These are phyloP conservation scores for Letharia columbiana DNA, from an alignment of 495 filamentous ascomycete genomes.

Conservation along the genomic window DNA sequence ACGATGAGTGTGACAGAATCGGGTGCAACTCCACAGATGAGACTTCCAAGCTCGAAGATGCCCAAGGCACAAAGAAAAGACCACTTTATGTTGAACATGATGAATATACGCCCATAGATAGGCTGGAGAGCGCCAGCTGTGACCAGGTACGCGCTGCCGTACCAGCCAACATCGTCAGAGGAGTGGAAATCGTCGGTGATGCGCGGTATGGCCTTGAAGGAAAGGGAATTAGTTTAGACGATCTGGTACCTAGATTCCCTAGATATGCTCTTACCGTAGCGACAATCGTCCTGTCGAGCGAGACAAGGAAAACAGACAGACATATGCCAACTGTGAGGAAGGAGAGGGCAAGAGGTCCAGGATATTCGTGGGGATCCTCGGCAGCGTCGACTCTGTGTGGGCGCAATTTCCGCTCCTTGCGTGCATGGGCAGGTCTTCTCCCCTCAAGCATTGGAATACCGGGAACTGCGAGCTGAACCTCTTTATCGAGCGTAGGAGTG, in stretches of 20 bases:
- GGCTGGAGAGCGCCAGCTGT: constrained; percentile 38
- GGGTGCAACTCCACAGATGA: constrained; percentile 33
- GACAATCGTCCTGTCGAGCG: constrained; percentile 38
- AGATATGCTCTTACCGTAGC: constrained; percentile 17
- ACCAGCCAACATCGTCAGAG: constrained; percentile 43
- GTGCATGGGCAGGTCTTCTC: constrained; percentile 1
- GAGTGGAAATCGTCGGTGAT: constrained; percentile 41
- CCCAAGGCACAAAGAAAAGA: constrained; percentile 45
- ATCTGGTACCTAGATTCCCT: neutral
- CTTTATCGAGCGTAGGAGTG: neutral
- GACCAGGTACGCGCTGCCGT: constrained; percentile 46
- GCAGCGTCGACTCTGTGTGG: constrained; percentile 12
- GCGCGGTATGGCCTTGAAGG: constrained; percentile 34
- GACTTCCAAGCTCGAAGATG: constrained; percentile 64
- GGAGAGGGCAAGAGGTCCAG: constrained; percentile 30
- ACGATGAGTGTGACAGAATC: constrained; percentile 29
- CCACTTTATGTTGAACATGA: constrained; percentile 27
- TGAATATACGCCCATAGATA: constrained; percentile 29
- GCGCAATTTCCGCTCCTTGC: constrained; percentile 5
- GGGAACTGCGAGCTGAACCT: neutral
- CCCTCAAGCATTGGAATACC: constrained; percentile 2
- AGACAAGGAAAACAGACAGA: constrained; percentile 42
- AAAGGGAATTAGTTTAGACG: neutral
- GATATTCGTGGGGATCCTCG: constrained; percentile 30
- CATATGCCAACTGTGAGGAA: constrained; percentile 39